phyloP scores from a whole-genome alignment of 164 flowering plant species.

The Kingdonia uniflora region DNA sequence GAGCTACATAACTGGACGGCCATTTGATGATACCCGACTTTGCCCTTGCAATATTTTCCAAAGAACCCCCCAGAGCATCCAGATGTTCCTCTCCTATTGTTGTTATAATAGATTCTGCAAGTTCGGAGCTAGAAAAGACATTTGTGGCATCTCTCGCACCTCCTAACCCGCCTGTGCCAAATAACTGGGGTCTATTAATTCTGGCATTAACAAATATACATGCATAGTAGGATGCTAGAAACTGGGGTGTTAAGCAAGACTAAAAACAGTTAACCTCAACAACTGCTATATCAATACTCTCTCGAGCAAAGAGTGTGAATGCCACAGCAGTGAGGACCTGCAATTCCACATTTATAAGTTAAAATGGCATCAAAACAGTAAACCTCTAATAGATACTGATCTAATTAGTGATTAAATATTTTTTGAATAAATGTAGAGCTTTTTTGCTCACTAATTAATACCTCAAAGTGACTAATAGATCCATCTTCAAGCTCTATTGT shows the following conservation, averaged over 20 bases:
- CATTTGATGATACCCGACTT: constrained; percentile 88
- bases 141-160: constrained; percentile 99
- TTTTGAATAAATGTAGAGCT: too few relatives aligned
- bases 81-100: constrained; percentile 83
- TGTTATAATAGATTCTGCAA: constrained; percentile 73
- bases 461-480: constrained; percentile 85
- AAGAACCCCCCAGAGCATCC: constrained; percentile 89
- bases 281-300: constrained; percentile 78
- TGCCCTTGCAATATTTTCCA: constrained; percentile 87
- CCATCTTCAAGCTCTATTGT: constrained; percentile 56
- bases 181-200: constrained; percentile 1
- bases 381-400: too few relatives aligned
- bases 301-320: constrained; percentile 62
- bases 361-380: too few relatives aligned
- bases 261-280: constrained; percentile 49
- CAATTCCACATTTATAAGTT: constrained; percentile 2
- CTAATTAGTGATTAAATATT: too few relatives aligned
- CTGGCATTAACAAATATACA: too few relatives aligned
- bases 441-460: too few relatives aligned
- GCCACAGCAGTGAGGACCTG: constrained; percentile 93
- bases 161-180: constrained; percentile 79
- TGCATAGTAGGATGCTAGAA: too few relatives aligned
- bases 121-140: constrained; percentile 44
- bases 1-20: constrained; percentile 83
- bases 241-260: too few relatives aligned